Evolutionary conservation across 2,329 filamentous ascomycete species (phyloP).

Genomic region (Onygena corvina): DNA sequence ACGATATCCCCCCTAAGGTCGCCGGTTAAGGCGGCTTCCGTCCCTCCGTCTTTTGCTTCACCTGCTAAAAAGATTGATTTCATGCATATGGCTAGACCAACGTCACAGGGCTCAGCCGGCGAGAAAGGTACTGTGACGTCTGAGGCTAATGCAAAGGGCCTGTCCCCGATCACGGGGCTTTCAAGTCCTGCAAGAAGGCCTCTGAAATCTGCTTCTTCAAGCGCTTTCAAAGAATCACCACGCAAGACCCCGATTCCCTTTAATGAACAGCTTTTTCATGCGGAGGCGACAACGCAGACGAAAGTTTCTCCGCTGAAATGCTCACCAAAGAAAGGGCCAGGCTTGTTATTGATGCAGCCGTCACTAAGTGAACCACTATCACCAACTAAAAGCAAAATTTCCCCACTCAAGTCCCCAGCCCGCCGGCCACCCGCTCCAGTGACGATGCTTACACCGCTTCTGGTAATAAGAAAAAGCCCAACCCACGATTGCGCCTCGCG

Average conservation of each 20-base stretch:
- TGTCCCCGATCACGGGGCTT: slow-evolving; percentile 24
- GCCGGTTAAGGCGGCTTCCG: slow-evolving; percentile 25
- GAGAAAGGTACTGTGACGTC: background rate
- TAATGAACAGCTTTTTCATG: slow-evolving; percentile 13
- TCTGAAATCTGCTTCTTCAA: slow-evolving; percentile 35
- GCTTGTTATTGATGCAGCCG: slow-evolving; percentile 28
- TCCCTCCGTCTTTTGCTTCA: slow-evolving; percentile 21
- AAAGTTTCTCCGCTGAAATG: slow-evolving; percentile 31
- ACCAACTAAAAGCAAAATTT: slow-evolving; percentile 26
- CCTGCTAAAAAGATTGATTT: slow-evolving; percentile 32
- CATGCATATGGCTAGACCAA: slow-evolving; percentile 10
- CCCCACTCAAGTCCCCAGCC: slow-evolving; percentile 35
- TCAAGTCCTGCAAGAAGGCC: slow-evolving; percentile 36
- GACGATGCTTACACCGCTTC: slow-evolving; percentile 19
- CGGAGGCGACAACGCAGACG: background rate
- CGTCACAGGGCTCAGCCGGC: background rate
- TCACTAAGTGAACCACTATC: slow-evolving; percentile 25
- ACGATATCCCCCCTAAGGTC: slow-evolving; percentile 22
- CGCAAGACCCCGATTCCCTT: slow-evolving; percentile 24
- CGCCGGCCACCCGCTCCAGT: slow-evolving; percentile 32
- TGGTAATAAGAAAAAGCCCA: background rate
- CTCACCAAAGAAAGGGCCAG: slow-evolving; percentile 33
- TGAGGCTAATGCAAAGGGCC: slow-evolving; percentile 6
- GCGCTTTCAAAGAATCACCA: slow-evolving; percentile 32
- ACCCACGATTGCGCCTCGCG: background rate